Conservation (phyloP, 2,329 filamentous ascomycete genomes). For the Fusarium oligoseptatum region DNA sequence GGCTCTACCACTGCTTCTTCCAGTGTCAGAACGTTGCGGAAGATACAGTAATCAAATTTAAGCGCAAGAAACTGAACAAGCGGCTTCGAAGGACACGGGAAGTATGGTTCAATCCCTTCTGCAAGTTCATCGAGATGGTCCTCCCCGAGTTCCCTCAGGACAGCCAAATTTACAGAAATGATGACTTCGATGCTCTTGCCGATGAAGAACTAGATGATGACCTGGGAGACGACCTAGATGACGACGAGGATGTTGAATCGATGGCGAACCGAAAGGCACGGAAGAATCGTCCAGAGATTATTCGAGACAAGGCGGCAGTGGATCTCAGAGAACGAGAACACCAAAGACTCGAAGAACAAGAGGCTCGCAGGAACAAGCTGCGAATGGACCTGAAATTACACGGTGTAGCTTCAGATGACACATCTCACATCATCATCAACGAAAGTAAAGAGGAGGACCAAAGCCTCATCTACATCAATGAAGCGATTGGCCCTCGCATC, state of each 20-base stretch:
- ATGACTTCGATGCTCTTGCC: constrained; percentile 29
- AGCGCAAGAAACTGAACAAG: constrained; percentile 30
- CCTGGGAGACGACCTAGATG: constrained; percentile 30
- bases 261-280: constrained; percentile 32
- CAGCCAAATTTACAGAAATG: constrained; percentile 51
- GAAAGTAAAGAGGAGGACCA: constrained; percentile 72
- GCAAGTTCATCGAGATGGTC: constrained; percentile 45
- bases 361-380: constrained; percentile 63
- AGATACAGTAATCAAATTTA: constrained; percentile 33
- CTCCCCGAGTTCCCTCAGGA: constrained; percentile 49
- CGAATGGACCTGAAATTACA: constrained; percentile 60
- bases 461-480: constrained; percentile 73
- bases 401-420: constrained; percentile 59
- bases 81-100: constrained; percentile 22
- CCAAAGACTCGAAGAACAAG: constrained; percentile 66
- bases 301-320: constrained; percentile 56
- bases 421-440: constrained; percentile 73
- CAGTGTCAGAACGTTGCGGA: constrained; percentile 44
- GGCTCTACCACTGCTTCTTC: constrained; percentile 49
- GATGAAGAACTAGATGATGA: constrained; percentile 10
- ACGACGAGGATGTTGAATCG: constrained; percentile 31
- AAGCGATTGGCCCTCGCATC: constrained; percentile 73
- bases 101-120: constrained; percentile 41
- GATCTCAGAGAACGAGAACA: constrained; percentile 68
- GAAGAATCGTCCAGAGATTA: constrained; percentile 49